Evolutionary conservation across 2,329 filamentous ascomycete genomes (phyloP).

Genomic region (Botrytis aclada): DNA sequence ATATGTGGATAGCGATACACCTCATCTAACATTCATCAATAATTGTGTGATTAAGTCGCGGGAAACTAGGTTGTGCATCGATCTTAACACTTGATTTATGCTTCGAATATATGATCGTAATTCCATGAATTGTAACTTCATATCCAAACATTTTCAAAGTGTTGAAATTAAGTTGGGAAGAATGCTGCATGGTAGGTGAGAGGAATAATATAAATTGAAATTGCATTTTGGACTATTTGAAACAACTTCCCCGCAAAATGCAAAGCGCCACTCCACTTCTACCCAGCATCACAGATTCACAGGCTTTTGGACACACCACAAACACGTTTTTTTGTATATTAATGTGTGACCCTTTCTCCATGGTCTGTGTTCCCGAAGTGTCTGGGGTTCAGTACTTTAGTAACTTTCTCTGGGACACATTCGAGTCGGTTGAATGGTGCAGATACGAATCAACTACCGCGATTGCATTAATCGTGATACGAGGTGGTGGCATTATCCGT

Average conservation of each 20-base stretch:
- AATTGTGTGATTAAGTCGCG: not conserved
- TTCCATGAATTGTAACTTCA: not conserved
- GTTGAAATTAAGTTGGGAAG: not conserved
- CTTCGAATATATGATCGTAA: not conserved
- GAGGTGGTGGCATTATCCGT: too few species aligned
- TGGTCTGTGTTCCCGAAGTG: not conserved
- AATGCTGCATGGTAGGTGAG: not conserved
- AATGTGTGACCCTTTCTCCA: not conserved
- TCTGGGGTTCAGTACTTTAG: not conserved
- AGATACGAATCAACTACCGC: constrained; percentile 6
- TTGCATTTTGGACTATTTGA: constrained; percentile 3
- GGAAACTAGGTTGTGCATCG: not conserved
- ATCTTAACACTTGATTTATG: constrained; percentile 4
- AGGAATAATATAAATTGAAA: not conserved
- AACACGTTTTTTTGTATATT: constrained; percentile 3
- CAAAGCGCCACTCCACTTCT: constrained; percentile 10
- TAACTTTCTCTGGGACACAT: not conserved
- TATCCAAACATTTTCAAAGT: not conserved
- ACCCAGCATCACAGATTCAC: not conserved
- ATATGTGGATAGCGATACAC: not conserved
- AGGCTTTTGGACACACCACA: not conserved
- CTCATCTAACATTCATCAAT: not conserved
- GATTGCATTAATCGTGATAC: not conserved
- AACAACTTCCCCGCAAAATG: constrained; percentile 19
- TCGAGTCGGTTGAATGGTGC: not conserved